Evolutionary conservation across 257 asterid species (phyloP).

Genomic region (Voacanga thouarsii): DNA sequence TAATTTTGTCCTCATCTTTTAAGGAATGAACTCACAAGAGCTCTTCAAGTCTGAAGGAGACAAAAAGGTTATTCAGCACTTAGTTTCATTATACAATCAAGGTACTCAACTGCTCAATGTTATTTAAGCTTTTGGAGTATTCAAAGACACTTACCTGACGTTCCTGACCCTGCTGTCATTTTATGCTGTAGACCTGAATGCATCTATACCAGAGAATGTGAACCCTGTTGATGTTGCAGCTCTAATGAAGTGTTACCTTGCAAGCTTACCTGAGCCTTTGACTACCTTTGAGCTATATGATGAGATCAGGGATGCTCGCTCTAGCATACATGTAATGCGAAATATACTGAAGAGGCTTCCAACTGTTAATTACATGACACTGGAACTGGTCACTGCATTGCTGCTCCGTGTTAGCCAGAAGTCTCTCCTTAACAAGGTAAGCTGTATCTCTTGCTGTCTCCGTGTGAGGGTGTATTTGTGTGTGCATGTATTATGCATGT

Average conservation of each 20-base stretch:
- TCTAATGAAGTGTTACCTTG: constrained; percentile 74
- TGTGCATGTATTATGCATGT: background rate
- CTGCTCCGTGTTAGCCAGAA: constrained; percentile 79
- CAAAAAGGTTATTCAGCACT: constrained; percentile 59
- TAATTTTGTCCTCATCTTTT: constrained; percentile 17
- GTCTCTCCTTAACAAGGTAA: constrained; percentile 76
- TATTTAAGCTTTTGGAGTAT: constrained; percentile 6
- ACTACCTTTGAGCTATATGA: constrained; percentile 68
- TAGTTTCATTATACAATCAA: constrained; percentile 75
- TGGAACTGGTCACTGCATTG: constrained; percentile 80
- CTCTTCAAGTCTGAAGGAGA: constrained; percentile 84
- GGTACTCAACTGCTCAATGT: constrained; percentile 39
- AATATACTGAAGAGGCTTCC: constrained; percentile 74
- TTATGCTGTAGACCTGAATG: constrained; percentile 54
- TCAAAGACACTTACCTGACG: constrained; percentile 8
- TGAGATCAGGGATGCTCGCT: constrained; percentile 69
- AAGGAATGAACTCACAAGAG: constrained; percentile 70
- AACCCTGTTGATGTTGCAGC: constrained; percentile 74
- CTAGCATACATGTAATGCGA: constrained; percentile 60
- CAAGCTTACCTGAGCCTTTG: constrained; percentile 90
- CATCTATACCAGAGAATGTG: constrained; percentile 67
- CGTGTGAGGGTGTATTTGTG: background rate
- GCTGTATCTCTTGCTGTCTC: constrained; percentile 12
- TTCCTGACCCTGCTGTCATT: constrained; percentile 4
- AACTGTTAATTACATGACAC: constrained; percentile 83